phyloP scores from a whole-genome alignment of 305 asterid species.

The Nicotiana rustica region DNA sequence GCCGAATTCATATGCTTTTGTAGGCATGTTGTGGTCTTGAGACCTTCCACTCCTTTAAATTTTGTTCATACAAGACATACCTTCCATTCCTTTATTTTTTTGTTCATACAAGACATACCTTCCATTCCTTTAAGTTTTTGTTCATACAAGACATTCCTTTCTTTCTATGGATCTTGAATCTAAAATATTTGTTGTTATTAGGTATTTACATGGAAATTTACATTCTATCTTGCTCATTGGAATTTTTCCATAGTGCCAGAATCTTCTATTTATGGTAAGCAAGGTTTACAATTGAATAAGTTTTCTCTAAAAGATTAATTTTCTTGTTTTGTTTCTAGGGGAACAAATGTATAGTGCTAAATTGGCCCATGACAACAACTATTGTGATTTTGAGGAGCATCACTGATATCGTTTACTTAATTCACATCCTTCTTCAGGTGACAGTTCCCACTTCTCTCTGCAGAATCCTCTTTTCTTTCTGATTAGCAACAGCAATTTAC shows the following conservation, averaged over 20 bases:
- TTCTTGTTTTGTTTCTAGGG: conserved; percentile 49
- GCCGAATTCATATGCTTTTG: conserved; percentile 23
- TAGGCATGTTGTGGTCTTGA: conserved; percentile 20
- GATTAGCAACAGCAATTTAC: conserved; percentile 26
- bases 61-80: background rate
- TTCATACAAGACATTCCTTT: background rate
- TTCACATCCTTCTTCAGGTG: conserved; percentile 94
- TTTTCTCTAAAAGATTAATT: conserved; percentile 36
- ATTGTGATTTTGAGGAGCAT: conserved; percentile 72
- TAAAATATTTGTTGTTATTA: background rate
- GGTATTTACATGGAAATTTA: conserved; percentile 12
- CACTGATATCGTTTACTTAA: conserved; percentile 73
- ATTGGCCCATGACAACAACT: conserved; percentile 64
- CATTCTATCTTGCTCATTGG: conserved; percentile 25
- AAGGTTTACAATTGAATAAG: conserved; percentile 33
- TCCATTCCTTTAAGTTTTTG: conserved; percentile 8
- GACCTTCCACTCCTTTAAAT: conserved; percentile 21
- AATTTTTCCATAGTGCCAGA: background rate
- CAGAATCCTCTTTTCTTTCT: conserved; percentile 8
- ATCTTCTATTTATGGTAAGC: conserved; percentile 3
- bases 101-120: background rate
- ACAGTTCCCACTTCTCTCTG: conserved; percentile 26
- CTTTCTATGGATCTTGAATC: conserved; percentile 23
- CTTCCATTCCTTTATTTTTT: background rate
- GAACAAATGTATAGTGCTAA: conserved; percentile 66